A percentile compares a stretch with the other conserved stretches of the same genome.
Conservation (phyloP, 169 alveolate species). For the Eimeria acervulina region DNA sequence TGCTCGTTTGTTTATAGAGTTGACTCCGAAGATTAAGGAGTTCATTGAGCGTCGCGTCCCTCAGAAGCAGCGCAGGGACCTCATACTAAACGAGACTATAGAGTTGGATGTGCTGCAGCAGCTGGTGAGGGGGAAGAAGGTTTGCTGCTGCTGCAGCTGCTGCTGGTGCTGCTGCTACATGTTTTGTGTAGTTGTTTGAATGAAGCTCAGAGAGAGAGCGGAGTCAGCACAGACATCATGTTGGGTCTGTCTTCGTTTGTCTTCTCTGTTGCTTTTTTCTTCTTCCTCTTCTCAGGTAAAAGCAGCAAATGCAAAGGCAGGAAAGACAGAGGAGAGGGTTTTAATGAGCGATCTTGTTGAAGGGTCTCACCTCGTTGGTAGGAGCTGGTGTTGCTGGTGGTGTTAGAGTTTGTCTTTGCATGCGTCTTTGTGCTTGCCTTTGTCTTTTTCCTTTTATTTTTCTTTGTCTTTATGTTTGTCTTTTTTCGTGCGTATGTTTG, state of each 20-base stretch:
- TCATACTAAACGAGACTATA: background rate
- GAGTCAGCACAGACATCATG: background rate
- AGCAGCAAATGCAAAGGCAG: background rate
- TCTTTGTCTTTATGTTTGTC: too few relatives aligned
- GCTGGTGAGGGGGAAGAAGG: constrained; percentile 1
- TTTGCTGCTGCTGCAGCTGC: too few relatives aligned
- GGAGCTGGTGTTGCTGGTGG: too few relatives aligned
- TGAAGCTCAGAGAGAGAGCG: too few relatives aligned
- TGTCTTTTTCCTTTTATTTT: too few relatives aligned
- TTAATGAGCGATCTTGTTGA: constrained; percentile 58
- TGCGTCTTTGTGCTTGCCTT: too few relatives aligned
- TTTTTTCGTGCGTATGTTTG: too few relatives aligned
- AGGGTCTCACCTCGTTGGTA: constrained; percentile 75
- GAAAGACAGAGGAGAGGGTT: background rate
- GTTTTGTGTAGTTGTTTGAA: too few relatives aligned
- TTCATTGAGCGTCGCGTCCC: constrained; percentile 28
- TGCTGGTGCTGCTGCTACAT: too few relatives aligned
- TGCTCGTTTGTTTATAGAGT: constrained; percentile 60
- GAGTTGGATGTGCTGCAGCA: constrained; percentile 72
- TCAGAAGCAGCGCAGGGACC: background rate
- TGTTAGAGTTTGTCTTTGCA: too few relatives aligned
- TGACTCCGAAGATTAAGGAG: constrained; percentile 55
- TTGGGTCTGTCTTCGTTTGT: background rate
- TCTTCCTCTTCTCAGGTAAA: background rate
- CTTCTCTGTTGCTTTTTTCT: background rate